A percentile compares a stretch with the other conserved stretches of the same genome.
phyloP scores from a whole-genome alignment of 73 alveolate species.

The Tetrahymena malaccensis region DNA sequence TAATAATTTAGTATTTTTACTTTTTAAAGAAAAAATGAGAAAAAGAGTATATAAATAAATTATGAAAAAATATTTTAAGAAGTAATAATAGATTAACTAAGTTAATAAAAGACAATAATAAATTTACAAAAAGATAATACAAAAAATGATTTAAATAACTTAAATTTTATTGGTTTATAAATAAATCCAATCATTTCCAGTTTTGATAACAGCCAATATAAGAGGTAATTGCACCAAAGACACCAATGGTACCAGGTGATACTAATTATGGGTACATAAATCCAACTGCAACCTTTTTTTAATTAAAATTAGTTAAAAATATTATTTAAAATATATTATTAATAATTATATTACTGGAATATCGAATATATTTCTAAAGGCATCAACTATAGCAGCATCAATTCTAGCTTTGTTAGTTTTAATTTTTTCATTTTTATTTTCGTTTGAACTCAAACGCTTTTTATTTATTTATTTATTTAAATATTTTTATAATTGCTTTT shows the following conservation, averaged over 20 bases:
- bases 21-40: no score
- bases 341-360: neutral
- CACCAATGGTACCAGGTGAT: neutral
- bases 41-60: no score
- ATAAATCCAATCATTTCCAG: neutral
- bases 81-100: no score
- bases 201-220: neutral
- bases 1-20: no score
- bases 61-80: no score
- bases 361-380: neutral
- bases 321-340: neutral
- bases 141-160: neutral
- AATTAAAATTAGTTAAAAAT: neutral
- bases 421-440: neutral
- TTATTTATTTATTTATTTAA: neutral
- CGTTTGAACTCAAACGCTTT: neutral
- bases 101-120: no score
- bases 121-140: no score
- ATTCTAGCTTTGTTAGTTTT: neutral
- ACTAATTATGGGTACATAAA: neutral
- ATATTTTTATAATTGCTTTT: neutral
- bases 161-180: neutral
- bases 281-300: neutral
- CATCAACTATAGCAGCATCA: neutral
- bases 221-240: neutral